These are phyloP conservation scores for Ascochyta viciae-villosae DNA, from an alignment of 2,329 filamentous ascomycete genomes.

Conservation along the genomic window DNA sequence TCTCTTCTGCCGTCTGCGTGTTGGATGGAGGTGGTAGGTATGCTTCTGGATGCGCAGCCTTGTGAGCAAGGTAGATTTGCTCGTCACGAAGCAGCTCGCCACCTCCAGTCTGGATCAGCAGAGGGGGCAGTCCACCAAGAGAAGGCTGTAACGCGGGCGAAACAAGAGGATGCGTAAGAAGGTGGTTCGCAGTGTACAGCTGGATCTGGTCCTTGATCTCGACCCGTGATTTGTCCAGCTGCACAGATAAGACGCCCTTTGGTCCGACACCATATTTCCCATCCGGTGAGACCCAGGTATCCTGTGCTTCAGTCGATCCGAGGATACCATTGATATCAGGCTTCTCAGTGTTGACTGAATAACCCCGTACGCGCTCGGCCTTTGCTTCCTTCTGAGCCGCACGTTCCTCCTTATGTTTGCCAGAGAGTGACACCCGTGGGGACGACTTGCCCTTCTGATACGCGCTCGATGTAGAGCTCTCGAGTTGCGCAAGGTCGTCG, in stretches of 20 bases:
- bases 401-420: conserved; percentile 31
- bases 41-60: conserved; percentile 81
- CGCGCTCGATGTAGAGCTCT: conserved; percentile 27
- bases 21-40: conserved; percentile 68
- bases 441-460: conserved; percentile 19
- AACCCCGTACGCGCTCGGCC: conserved; percentile 45
- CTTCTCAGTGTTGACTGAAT: conserved; percentile 36
- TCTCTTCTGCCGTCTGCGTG: conserved; percentile 58
- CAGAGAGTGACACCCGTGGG: conserved; percentile 14
- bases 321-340: conserved; percentile 22
- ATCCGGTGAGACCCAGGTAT: conserved; percentile 36
- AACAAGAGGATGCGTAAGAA: conserved; percentile 86
- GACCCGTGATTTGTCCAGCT: conserved; percentile 66
- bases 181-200: conserved; percentile 81
- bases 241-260: conserved; percentile 63
- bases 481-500: conserved; percentile 69
- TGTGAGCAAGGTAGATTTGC: conserved; percentile 94
- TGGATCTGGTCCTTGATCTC: conserved; percentile 92
- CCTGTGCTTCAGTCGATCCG: conserved; percentile 10
- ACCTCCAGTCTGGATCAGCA: conserved; percentile 86
- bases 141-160: conserved; percentile 89
- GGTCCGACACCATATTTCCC: conserved; percentile 49
- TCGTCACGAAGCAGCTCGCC: conserved; percentile 91
- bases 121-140: conserved; percentile 85
- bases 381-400: conserved; percentile 45